Conservation (phyloP, 2,329 filamentous ascomycete genomes). For the Xylaria multiplex region DNA sequence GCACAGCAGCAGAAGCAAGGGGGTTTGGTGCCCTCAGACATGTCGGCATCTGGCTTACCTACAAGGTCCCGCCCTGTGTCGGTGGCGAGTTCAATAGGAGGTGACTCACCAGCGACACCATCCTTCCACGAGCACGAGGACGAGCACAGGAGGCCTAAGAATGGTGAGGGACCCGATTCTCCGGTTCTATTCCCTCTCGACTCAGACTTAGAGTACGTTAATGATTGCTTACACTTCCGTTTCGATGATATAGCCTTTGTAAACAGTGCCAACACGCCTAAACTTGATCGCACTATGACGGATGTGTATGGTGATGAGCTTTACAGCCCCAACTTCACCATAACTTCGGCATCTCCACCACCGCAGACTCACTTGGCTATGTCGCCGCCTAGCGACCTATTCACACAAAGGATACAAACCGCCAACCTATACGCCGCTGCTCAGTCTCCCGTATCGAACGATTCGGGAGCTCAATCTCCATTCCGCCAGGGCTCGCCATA, state of each 20-base stretch:
- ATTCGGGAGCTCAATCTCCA: slow-evolving; percentile 77
- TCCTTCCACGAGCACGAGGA: slow-evolving; percentile 60
- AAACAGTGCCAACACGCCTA: slow-evolving; percentile 64
- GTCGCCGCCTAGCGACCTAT: slow-evolving; percentile 68
- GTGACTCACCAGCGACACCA: slow-evolving; percentile 70
- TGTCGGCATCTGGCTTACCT: slow-evolving; percentile 50
- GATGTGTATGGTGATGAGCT: slow-evolving; percentile 87
- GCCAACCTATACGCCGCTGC: slow-evolving; percentile 76
- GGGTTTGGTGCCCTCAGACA: slow-evolving; percentile 58
- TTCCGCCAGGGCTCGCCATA: slow-evolving; percentile 78
- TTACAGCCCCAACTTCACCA: slow-evolving; percentile 75
- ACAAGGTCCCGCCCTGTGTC: slow-evolving; percentile 63
- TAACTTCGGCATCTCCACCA: slow-evolving; percentile 65
- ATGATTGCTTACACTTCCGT: slow-evolving; percentile 74
- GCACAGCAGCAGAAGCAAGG: slow-evolving; percentile 50
- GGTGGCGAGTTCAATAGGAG: slow-evolving; percentile 66
- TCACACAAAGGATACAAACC: slow-evolving; percentile 80
- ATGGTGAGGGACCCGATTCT: slow-evolving; percentile 59
- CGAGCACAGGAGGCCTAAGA: slow-evolving; percentile 58
- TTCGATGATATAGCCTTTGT: slow-evolving; percentile 68
- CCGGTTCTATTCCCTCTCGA: slow-evolving; percentile 39
- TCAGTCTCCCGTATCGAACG: slow-evolving; percentile 59
- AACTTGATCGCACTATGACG: slow-evolving; percentile 86
- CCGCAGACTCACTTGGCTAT: slow-evolving; percentile 57
- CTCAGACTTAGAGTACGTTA: slow-evolving; percentile 51